Base-by-base conservation (phyloP, 2,329 filamentous ascomycete genomes). In the Xylaria sp. region DNA sequence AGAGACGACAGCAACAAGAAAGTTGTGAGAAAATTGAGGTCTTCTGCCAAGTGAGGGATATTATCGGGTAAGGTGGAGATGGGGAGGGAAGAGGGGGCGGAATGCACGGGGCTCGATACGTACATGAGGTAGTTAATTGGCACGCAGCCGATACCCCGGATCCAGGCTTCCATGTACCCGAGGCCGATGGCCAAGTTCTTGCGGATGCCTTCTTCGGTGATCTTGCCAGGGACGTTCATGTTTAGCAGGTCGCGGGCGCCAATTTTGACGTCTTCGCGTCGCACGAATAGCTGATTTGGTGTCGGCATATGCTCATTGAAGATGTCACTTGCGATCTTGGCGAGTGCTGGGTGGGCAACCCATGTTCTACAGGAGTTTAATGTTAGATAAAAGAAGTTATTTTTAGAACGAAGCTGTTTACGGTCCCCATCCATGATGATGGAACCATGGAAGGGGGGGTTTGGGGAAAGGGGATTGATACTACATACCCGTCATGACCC, bases 251-350 rank as follows among this genome's bases (percentile, higher is more conserved):
- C 96, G 75, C 96, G 96, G 76, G 89, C 90, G 53, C 90, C 90
- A 76, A 99, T 90, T 76, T 88, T 83, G 67, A 97, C 94, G 54
- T 98, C 95, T 81, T 97, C 94, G 69, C 94, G 90, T 71, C 94
- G 92, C 69, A 93, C 84, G 79, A 95, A 96, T 76, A 97, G 89
- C 83, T 99, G 96, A 85, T 99, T 99, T 54, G 96, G 94, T 3
- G 95, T 97, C 10, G 96, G 96, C 96, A 99, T 99, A 85, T 98
- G 84, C 84, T 94, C 90, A 87, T 98, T 97, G 88, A 99, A 99
- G 75, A 98, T 87, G 54, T 97, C 95, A 45, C 89, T 89, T 25
- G 96, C 95, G 75, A 98, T 97, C 66, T 86, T 74, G 4, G 96
- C 95, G 60, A 99, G 89, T 1, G 94, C 94, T 9, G 96, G 96